These are phyloP conservation scores for Syncephalastrum monosporum DNA, from an alignment of 371 early-diverging fungal species.

Conservation along the genomic window DNA sequence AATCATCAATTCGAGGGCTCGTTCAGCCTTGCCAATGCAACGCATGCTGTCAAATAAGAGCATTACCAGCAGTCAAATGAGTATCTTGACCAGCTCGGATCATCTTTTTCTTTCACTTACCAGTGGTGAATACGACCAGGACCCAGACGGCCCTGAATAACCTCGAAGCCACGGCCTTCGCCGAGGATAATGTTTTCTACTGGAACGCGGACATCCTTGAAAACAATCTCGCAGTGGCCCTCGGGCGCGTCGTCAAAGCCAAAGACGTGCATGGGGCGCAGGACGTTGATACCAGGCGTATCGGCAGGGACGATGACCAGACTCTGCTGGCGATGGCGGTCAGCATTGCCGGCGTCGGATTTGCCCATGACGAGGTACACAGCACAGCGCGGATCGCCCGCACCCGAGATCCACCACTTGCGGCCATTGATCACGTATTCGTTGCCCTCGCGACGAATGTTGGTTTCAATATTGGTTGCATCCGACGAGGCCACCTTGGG, in stretches of 20 bases:
- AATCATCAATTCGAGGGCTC: conserved; percentile 84
- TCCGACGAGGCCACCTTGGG: conserved; percentile 92
- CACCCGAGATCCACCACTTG: conserved; percentile 97
- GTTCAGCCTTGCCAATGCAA: conserved; percentile 91
- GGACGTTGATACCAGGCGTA: conserved; percentile 85
- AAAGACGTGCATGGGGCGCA: conserved; percentile 86
- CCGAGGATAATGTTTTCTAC: conserved; percentile 86
- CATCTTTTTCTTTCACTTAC: conserved; percentile 20
- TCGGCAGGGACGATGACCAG: conserved; percentile 91
- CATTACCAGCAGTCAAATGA: not conserved
- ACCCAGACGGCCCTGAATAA: conserved; percentile 95
- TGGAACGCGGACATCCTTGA: conserved; percentile 89
- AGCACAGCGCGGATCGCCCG: conserved; percentile 90
- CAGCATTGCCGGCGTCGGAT: conserved; percentile 66
- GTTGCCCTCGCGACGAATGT: conserved; percentile 67
- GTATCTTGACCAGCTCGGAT: not conserved
- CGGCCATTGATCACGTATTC: conserved; percentile 88
- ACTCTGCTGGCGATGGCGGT: conserved; percentile 84
- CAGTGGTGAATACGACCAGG: conserved; percentile 82
- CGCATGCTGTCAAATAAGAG: conserved; percentile 74
- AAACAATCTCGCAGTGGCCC: conserved; percentile 92
- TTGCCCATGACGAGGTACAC: conserved; percentile 91
- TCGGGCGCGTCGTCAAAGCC: conserved; percentile 96
- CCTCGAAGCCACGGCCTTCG: conserved; percentile 96
- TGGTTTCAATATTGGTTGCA: conserved; percentile 92